Base-by-base conservation (phyloP, 257 asterid genomes). In the Scutellaria barbata region DNA sequence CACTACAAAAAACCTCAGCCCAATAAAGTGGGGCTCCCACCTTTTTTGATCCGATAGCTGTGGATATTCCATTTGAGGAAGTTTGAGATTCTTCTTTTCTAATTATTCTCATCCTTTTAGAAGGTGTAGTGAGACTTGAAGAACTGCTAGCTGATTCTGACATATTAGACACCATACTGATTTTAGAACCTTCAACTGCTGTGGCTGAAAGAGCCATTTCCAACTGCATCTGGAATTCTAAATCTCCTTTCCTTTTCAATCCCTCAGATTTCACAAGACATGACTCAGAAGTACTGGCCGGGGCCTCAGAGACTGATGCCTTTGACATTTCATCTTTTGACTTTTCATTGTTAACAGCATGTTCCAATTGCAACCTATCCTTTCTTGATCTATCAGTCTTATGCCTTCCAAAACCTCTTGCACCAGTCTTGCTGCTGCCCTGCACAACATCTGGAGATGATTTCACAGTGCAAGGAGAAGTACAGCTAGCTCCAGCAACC, bases 21-120 rank as follows among this genome's bases (percentile, higher is more conserved):
- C 99, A 95, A 79, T 85, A 88, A 63, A 95, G 84, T 17, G 98
- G 99, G 69, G 99, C 98, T 40, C 99, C 98, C 60, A 84, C 86
- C 82, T 89, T 91, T 77, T 76, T 84, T 11, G 99, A 86, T 74
- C 99, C 99, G 82, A 95, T 72, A 62, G 95, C 97, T 71, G 92
- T 91, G 59, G 98, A 89, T 76, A 92, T 74, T 77, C 82, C 95
- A 77, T 73, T 76, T 18, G 88, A 63, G 74, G 84, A 79, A 46
- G 81, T 76, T 39, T 82, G 76, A 69, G 85, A 66, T 66, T 81
- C 94, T 69, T 83, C 95, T 66, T 77, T 83, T 71, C 20, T 71
- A 47, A 80, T 79, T 68, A 72, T 84, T 80, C 83, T 86, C 83
- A 74, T 41, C 74, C 78, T 82, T 80, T 83, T 85, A 46, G 45